A percentile compares a stretch with the other conserved stretches of the same genome.
Conservation (phyloP, 2,329 filamentous ascomycete species). For the Claviceps africana region DNA sequence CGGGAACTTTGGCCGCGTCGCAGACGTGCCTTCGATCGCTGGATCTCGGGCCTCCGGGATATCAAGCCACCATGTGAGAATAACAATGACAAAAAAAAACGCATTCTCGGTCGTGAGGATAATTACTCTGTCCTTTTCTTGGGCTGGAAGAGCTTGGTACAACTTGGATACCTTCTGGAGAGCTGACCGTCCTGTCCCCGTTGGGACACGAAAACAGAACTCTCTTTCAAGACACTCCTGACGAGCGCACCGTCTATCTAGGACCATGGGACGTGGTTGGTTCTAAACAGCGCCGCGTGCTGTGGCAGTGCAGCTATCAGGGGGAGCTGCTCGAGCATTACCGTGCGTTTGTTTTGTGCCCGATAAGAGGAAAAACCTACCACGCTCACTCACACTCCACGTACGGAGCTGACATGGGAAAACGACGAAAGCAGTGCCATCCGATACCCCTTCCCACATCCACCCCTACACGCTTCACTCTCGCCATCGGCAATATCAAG, state of each 20-base stretch:
- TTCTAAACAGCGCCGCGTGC: slow-evolving; percentile 31
- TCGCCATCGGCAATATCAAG: slow-evolving; percentile 35
- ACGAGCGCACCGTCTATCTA: slow-evolving; percentile 36
- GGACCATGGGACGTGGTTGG: slow-evolving; percentile 39
- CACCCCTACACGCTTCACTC: slow-evolving; percentile 36
- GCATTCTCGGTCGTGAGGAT: neutral
- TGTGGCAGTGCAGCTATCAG: slow-evolving; percentile 39
- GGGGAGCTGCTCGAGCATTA: slow-evolving; percentile 38
- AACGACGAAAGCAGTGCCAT: slow-evolving; percentile 24
- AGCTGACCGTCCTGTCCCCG: slow-evolving; percentile 10
- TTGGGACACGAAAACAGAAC: slow-evolving; percentile 20
- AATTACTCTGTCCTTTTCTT: neutral
- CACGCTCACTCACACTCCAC: neutral
- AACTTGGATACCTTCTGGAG: neutral
- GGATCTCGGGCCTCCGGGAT: slow-evolving; percentile 38
- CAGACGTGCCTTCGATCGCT: slow-evolving; percentile 29
- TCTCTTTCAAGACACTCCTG: slow-evolving; percentile 34
- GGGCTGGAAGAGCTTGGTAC: neutral
- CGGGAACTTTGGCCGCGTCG: slow-evolving; percentile 18
- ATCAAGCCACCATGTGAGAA: slow-evolving; percentile 38
- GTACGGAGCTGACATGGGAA: neutral
- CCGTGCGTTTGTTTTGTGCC: slow-evolving; percentile 16
- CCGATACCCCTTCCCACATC: slow-evolving; percentile 28
- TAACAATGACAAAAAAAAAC: neutral
- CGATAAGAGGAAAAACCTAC: neutral